phyloP scores from a whole-genome alignment of 1,284 basidiomycete species.

The Fomitiporia mediterranea region DNA sequence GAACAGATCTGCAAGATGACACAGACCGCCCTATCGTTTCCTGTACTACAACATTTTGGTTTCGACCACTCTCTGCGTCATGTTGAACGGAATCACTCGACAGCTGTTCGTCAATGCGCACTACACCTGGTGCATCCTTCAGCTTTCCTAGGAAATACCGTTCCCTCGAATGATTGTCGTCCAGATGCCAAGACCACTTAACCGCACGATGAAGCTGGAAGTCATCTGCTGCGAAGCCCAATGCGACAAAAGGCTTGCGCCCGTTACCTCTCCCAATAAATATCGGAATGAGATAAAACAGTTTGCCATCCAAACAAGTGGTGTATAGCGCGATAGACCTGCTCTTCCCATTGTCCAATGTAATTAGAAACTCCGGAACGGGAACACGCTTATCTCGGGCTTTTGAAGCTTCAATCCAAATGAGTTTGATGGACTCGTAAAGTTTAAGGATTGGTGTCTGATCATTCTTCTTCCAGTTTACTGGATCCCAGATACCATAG shows the following conservation, averaged over 20 bases:
- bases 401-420: not conserved
- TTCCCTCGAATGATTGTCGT: not conserved
- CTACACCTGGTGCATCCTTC: not conserved
- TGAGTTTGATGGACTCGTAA: not conserved
- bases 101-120: not conserved
- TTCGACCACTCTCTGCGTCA: not conserved
- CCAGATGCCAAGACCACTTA: not conserved
- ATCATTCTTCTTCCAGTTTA: not conserved
- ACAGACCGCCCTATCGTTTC: not conserved
- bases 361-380: not conserved
- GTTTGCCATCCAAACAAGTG: not conserved
- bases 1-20: not conserved
- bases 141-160: not conserved
- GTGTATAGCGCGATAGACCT: not conserved
- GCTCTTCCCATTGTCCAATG: not conserved
- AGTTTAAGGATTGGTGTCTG: not conserved
- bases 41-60: not conserved
- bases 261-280: not conserved
- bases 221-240: not conserved
- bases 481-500: not conserved
- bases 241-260: not conserved
- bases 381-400: not conserved
- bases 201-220: not conserved
- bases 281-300: not conserved
- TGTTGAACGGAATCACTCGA: not conserved